Base-by-base conservation (phyloP, 106 monocot genomes). In the Vanilla planifolia region DNA sequence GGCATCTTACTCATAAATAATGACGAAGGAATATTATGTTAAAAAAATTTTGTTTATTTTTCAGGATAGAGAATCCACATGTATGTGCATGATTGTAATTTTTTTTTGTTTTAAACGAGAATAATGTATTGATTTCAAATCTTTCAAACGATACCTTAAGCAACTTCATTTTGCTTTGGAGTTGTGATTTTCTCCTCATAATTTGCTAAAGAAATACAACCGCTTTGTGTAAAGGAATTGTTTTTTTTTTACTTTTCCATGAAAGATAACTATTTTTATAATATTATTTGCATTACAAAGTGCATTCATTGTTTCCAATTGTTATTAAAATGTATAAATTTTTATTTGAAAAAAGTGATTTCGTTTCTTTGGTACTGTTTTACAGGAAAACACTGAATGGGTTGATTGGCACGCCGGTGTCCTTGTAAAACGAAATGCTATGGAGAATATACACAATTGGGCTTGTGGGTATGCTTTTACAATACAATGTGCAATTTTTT, bases 361-460 rank as follows among this genome's bases (percentile, higher is more conserved):
- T 69, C 23, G 33, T 43, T 30, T 20, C 33, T 15, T 32, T n/a
- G n/a, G n/a, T n/a, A n/a, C n/a, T n/a, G n/a, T 6, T 69, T 63
- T 69, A 15, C 65, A 88, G 88, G 77, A 80, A 65, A 80, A 80
- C 66, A 44, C 21, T 26, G 79, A 74, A 59, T 68, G 68, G 68
- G 47, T 59, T 58, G 46, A 46, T 35, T 68, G 68, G 68, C 24
- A 59, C 48, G 33, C 43, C 25, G 59, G 59, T 44, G 59, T 68
- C 3, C 68, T 68, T 48, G 35, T 48, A 8, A 68, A 80, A 28
- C 71, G 91, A 47, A 91, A 83, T 70, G 67, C 75, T 3, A 10
- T 74, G 36, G 91, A 91, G 76, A 86, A 80, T 86, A 71, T 91
- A 28, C 74, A 71, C 46, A 76, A 75, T 17, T 91, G 91, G 91